Evolutionary conservation across 176 grass and related monocot species (phyloP), one percentile per base, ranked within the genome.

Genomic region (Dactylis glomerata): DNA sequence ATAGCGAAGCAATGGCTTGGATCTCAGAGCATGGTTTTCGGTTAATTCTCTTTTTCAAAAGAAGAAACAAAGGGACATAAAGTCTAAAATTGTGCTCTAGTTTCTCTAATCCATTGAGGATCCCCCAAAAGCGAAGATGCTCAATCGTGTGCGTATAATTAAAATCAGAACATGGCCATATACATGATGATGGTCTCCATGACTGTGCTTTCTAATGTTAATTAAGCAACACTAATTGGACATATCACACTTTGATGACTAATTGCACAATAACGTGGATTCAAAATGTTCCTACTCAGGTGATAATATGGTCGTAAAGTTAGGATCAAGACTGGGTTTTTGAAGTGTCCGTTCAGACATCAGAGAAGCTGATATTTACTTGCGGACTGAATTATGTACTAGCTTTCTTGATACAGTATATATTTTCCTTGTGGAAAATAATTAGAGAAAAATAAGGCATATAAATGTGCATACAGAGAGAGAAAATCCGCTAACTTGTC

Each of bases 241-340:
- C 55, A 74, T 61, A 23, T 47, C 41, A 49, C 20, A 75, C 44
- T 56, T 8, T 34, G 16, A 51, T 37, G 68, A 16, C 42, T 22
- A 37, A 36, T n/a, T 80, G 30, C 67, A 61, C 54, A 64, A 64
- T 56, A 46, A 30, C 14, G 6, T 84, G 72, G 82, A 46, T 69
- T 85, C 83, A 49, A 57, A 69, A 57, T 85, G 85, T 81, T 86
- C 56, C 68, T 38, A 17, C 15, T 3, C 55, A 52, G 68, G 55
- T 63, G 42, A 31, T 54, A 74, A 65, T 37, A 69, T 74, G 31
- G 20, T 42, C 68, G 42, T 63, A 11, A 74, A 52, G 30, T 64
- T 73, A 51, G 75, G 68, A 65, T 86, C 66, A 15, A 30, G 22
- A 59, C 38, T 61, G 22, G 51, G 46, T 37, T 85, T 85, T 24